A percentile compares a stretch with the other conserved stretches of the same genome.
Conservation (phyloP, 208 protist genomes). For the Kentomonas sorsogonicus region DNA sequence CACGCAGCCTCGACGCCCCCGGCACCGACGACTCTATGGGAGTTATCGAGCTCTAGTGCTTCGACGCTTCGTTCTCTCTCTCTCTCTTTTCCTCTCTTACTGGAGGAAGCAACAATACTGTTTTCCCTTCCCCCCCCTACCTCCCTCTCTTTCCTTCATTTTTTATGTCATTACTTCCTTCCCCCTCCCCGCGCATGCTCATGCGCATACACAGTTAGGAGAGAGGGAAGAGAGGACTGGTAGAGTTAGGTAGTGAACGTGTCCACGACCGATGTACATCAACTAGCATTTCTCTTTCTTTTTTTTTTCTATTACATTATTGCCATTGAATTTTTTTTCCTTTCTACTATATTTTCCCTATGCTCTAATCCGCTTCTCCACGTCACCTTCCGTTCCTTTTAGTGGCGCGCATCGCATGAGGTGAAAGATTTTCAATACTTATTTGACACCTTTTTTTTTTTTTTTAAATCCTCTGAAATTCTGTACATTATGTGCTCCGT, state of each 20-base stretch:
- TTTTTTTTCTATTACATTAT: constrained; percentile 3
- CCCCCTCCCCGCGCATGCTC: no score
- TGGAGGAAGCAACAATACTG: neutral
- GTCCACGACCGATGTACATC: neutral
- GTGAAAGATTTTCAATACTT: no score
- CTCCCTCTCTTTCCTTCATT: neutral
- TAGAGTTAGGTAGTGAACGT: neutral
- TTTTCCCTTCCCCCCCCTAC: neutral
- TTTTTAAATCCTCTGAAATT: neutral
- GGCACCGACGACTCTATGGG: no score
- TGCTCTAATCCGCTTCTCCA: neutral
- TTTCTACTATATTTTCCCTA: neutral
- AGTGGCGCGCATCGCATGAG: no score
- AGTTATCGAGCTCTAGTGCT: no score
- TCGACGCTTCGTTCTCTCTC: no score
- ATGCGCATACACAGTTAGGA: no score
- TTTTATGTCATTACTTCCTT: no score
- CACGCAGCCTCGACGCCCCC: no score
- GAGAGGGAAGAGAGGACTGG: no score
- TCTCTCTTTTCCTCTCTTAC: constrained; percentile 13
- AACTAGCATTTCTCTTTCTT: constrained; percentile 3
- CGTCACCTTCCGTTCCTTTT: constrained; percentile 2
- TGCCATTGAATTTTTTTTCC: constrained; percentile 4
- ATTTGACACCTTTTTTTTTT: constrained; percentile 13
- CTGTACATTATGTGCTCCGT: neutral